Evolutionary conservation across 2,329 filamentous ascomycete genomes (phyloP), one percentile per base, ranked within the genome.

Genomic region (Pseudocercospora musae): DNA sequence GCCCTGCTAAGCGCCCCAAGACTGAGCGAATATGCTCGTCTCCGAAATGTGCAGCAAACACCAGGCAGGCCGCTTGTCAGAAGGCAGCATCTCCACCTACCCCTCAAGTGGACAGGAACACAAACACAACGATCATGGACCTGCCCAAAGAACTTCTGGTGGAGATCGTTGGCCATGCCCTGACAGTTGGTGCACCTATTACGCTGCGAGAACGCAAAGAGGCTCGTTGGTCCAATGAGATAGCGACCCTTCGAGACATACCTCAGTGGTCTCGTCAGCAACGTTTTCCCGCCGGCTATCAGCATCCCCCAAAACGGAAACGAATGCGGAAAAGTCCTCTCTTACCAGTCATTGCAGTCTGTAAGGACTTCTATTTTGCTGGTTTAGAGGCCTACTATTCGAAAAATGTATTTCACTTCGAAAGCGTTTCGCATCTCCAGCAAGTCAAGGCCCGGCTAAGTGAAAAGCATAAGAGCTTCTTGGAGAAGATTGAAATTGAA

Each of bases 181-280:
- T 63, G 6, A 53, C 37, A 23, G 56, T 27, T 13, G 9, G 29
- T 29, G 48, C 42, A n/a, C 57, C 50, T 2, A 58, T 63, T 18
- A 63, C 61, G n/a, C 53, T 60, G 15, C 61, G 57, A n/a, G 48
- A 57, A 21, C 61, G 57, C 3, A 52, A 57, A 33, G 52, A 59
- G 33, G 46, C 52, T n/a, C 57, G 61, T 50, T 63, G 61, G 61
- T 33, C 60, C n/a, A 58, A 55, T 49, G 61, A 63, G 25, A 52
- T 63, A 21, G 44, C 50, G 2, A 54, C 57, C 33, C 37, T 62
- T 10, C 60, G 60, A n/a, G 56, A 55, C 48, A 56, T 57, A 40
- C 59, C 23, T n/a, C 40, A 23, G 25, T 42, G 53, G 53, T 56
- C 53, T 15, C 31, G 37, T 23, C 53, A 56, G 31, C 31, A 21